Evolutionary conservation across 2,329 filamentous ascomycete genomes (phyloP).

Genomic region (Colletotrichum viniferum): DNA sequence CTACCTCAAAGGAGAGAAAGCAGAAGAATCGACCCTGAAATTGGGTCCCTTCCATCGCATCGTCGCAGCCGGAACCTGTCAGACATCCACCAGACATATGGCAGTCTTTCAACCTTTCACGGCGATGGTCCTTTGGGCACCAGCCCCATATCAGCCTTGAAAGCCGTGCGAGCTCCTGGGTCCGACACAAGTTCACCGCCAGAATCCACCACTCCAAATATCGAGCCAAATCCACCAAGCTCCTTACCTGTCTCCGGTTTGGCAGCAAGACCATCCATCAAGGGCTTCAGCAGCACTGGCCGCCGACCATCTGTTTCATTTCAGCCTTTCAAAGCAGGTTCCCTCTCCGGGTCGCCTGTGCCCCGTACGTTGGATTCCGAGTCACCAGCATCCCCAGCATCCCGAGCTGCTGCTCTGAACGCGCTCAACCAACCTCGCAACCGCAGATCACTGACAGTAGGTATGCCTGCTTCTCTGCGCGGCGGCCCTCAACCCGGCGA

Average conservation of each 20-base stretch:
- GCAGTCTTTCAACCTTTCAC: constrained; percentile 88
- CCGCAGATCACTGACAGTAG: constrained; percentile 73
- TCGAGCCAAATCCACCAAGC: constrained; percentile 51
- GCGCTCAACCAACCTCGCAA: constrained; percentile 66
- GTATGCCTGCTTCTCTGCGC: constrained; percentile 75
- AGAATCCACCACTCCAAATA: constrained; percentile 51
- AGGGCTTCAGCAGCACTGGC: constrained; percentile 56
- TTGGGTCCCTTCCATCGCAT: constrained; percentile 77
- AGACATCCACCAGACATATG: constrained; percentile 81
- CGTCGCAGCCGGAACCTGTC: constrained; percentile 49
- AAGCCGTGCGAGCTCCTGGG: constrained; percentile 66
- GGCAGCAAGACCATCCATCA: constrained; percentile 38
- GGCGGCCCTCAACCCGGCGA: constrained; percentile 67
- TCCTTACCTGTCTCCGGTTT: constrained; percentile 55
- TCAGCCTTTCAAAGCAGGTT: constrained; percentile 95
- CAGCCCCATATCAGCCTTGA: constrained; percentile 84
- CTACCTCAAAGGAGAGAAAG: constrained; percentile 60
- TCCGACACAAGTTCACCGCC: constrained; percentile 67
- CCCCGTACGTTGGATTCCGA: constrained; percentile 54
- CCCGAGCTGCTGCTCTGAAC: constrained; percentile 51
- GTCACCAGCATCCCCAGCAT: constrained; percentile 57
- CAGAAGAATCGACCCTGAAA: constrained; percentile 49
- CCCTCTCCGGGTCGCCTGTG: constrained; percentile 86
- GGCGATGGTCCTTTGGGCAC: constrained; percentile 78
- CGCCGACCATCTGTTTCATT: constrained; percentile 87